Percentiles rank a stretch among this genome's conserved stretches.
Conservation (phyloP, 768 basidiomycete genomes). For the Daedaleopsis nitida region DNA sequence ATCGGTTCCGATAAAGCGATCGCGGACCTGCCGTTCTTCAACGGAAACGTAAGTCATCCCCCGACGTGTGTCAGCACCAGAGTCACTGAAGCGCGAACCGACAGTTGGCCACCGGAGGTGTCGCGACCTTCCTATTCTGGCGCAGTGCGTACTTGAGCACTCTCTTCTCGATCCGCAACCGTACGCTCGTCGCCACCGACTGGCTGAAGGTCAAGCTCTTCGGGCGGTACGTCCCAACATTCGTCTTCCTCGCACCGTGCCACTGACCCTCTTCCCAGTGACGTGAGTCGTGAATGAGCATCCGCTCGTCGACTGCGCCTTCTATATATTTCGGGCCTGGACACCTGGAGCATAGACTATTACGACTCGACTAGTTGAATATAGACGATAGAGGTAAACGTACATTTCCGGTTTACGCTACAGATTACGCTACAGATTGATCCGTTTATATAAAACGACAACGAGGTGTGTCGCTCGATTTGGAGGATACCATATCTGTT, state of each 20-base stretch:
- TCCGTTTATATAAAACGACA: background rate
- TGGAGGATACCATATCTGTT: background rate
- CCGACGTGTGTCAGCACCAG: background rate
- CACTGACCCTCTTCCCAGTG: conserved; percentile 16
- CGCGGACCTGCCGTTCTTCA: conserved; percentile 93
- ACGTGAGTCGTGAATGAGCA: conserved; percentile 29
- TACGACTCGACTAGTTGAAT: conserved; percentile 19
- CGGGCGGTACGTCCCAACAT: conserved; percentile 61
- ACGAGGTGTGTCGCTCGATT: conserved; percentile 2
- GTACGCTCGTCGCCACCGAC: conserved; percentile 86
- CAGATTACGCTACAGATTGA: background rate
- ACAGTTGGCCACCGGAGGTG: conserved; percentile 86
- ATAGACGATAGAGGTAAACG: conserved; percentile 12
- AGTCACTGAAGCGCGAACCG: background rate
- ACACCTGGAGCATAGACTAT: conserved; percentile 14
- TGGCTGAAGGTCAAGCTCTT: conserved; percentile 93
- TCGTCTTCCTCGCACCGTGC: background rate
- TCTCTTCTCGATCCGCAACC: conserved; percentile 92
- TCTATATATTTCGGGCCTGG: background rate
- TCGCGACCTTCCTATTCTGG: conserved; percentile 90
- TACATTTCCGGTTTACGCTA: too few species aligned
- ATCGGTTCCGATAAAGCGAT: conserved; percentile 98
- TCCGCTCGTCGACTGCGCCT: background rate
- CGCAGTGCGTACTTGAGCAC: conserved; percentile 93
- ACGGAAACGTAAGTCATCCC: conserved; percentile 66